Percentiles rank a stretch among this genome's conserved stretches.
Conservation (phyloP, 148 eudicot species). For the Camellia sinensis region DNA sequence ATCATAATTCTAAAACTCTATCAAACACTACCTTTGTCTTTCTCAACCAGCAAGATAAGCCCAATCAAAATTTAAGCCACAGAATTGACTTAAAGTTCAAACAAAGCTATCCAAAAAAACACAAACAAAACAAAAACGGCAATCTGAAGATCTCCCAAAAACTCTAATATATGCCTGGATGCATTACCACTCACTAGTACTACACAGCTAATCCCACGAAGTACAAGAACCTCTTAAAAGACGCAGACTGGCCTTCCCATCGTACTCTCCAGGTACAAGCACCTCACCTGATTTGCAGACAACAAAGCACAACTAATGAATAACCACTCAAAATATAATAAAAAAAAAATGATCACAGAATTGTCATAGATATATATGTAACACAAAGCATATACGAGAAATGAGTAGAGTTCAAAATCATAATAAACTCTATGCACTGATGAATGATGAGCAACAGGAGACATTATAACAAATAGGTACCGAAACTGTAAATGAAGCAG, state of each 20-base stretch:
- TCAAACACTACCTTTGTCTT: neutral
- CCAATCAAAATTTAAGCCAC: neutral
- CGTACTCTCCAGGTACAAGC: conserved; percentile 48
- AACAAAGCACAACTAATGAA: neutral
- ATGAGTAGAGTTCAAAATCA: neutral
- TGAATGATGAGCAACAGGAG: neutral
- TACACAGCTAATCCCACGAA: neutral
- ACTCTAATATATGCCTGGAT: conserved; percentile 7
- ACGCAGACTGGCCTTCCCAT: conserved; percentile 46
- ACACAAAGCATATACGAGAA: neutral
- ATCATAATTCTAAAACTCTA: too few species aligned
- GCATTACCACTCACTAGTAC: neutral
- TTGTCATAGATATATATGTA: neutral
- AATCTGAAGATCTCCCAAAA: neutral
- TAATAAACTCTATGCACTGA: neutral
- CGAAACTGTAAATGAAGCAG: neutral
- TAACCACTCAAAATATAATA: neutral
- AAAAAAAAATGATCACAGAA: neutral
- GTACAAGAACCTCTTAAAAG: conserved; percentile 21
- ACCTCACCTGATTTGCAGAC: conserved; percentile 30
- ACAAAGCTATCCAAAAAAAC: neutral
- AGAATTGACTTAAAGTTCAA: neutral
- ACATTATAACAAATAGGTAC: neutral
- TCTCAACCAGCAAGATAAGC: neutral
- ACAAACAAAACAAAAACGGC: neutral